Conservation (phyloP, 2,329 filamentous ascomycete species). For the Exophiala aquamarina region DNA sequence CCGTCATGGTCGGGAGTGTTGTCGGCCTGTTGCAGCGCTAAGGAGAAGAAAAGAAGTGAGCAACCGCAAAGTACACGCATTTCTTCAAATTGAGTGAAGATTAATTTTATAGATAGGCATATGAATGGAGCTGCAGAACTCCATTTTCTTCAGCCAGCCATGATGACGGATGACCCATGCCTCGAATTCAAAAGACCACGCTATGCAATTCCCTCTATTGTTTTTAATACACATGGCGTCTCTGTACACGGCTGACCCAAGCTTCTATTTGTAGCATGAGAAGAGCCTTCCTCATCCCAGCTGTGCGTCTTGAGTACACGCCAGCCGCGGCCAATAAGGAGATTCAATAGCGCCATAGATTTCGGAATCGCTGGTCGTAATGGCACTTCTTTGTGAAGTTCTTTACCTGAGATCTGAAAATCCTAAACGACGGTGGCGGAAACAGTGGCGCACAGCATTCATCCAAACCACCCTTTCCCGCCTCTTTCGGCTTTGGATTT, state of each 20-base stretch:
- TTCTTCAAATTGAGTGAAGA: slow-evolving; percentile 10
- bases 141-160: too few relatives aligned
- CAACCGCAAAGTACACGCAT: background rate
- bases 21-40: slow-evolving; percentile 52
- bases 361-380: background rate
- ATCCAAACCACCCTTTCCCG: slow-evolving; percentile 30
- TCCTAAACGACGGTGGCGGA: too few relatives aligned
- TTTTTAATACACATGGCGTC: background rate
- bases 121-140: slow-evolving; percentile 3
- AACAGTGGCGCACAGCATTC: too few relatives aligned
- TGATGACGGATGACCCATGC: background rate
- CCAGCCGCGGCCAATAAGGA: background rate
- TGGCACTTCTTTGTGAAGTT: too few relatives aligned
- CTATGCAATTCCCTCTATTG: slow-evolving; percentile 1
- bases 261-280: too few relatives aligned
- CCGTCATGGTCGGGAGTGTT: slow-evolving; percentile 89
- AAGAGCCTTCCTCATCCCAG: too few relatives aligned
- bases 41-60: too few relatives aligned
- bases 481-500: slow-evolving; percentile 41
- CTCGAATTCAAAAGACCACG: background rate
- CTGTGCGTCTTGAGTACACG: too few relatives aligned
- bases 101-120: slow-evolving; percentile 1
- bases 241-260: too few relatives aligned
- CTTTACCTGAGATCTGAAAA: too few relatives aligned
- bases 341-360: background rate